Base-by-base conservation (phyloP, 2,329 filamentous ascomycete genomes). In the Xylariaceae sp. region DNA sequence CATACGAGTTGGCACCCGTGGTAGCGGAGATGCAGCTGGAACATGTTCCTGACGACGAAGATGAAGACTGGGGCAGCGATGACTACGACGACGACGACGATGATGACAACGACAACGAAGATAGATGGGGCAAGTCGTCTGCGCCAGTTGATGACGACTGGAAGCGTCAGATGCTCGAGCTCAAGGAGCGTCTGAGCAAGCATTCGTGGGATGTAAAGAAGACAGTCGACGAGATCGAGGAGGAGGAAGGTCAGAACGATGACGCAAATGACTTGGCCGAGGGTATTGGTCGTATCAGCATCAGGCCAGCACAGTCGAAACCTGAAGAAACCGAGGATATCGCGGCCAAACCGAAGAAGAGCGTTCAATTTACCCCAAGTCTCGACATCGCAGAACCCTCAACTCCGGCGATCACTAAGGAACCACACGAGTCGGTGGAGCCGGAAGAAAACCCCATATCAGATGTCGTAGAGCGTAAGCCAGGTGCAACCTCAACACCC, bases 21-120 rank as follows among this genome's bases (percentile, higher is more conserved):
- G 93, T 98, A 13, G 93, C 93, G 13, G 89, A 97, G 65, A 76
- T 98, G 34, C 80, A 94, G 43, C 64, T 97, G 2, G 88, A 95
- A 48, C 83, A 90, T 45, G 78, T 73, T 18, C 70, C 72, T n/a
- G 68, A 69, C 11, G 73, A 73, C 15, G 73, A 80, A n/a, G 72
- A 76, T 36, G 69, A 71, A 15, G 66, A 75, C 29, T 64, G 65
- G 36, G 71, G 74, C 1, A 72, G 72, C 0, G 71, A 93, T 57
- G 87, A 93, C 56, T n/a, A n/a, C 75, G 85, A 45, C 83, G 79
- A n/a, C 36, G 79, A 81, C 39, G 76, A 76, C 35, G 72, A 73
- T 30, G 67, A 70, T 2, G 68, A 76, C 3, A 72, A 76, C 7
- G 71, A 74, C 1, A 72, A 72, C 0, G 71, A 93, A 57, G 87